Percentiles rank a stretch among this genome's conserved stretches.
These are phyloP conservation scores for Phytophthora boehmeriae DNA, from an alignment of 352 stramenopile genomes.

Conservation along the genomic window DNA sequence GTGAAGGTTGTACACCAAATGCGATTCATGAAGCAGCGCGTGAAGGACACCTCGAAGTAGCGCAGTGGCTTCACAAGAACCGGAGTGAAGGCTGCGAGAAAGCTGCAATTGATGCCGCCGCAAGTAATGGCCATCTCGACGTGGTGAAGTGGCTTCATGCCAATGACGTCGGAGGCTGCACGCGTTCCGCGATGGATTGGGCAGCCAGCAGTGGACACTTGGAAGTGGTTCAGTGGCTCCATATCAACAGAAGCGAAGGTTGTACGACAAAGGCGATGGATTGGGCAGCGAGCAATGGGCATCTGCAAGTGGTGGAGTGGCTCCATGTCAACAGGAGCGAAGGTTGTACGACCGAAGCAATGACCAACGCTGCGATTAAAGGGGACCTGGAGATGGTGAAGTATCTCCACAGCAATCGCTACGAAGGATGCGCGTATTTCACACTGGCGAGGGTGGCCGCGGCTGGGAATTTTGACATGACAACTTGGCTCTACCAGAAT, in stretches of 20 bases:
- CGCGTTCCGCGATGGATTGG: slow-evolving; percentile 22
- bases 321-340: slow-evolving; percentile 15
- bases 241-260: slow-evolving; percentile 19
- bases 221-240: slow-evolving; percentile 23
- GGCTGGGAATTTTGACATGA: slow-evolving; percentile 10
- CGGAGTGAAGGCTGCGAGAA: slow-evolving; percentile 25
- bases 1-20: slow-evolving; percentile 19
- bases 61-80: slow-evolving; percentile 23
- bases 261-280: slow-evolving; percentile 22
- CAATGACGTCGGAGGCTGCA: slow-evolving; percentile 25
- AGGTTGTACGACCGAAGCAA: slow-evolving; percentile 3
- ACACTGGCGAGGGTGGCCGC: slow-evolving; percentile 18
- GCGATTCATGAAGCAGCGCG: slow-evolving; percentile 24
- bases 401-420: slow-evolving; percentile 4
- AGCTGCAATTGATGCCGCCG: slow-evolving; percentile 27
- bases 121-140: slow-evolving; percentile 19
- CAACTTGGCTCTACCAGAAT: slow-evolving; percentile 24
- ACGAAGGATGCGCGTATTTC: slow-evolving; percentile 13
- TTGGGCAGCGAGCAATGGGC: slow-evolving; percentile 12
- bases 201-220: slow-evolving; percentile 22
- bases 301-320: slow-evolving; percentile 27
- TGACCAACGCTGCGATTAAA: slow-evolving; percentile 1
- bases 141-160: slow-evolving; percentile 29
- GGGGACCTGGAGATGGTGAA: slow-evolving; percentile 3
- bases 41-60: slow-evolving; percentile 16